A percentile compares a stretch with the other conserved stretches of the same genome.
Conservation (phyloP, 352 stramenopile genomes). For the Phytophthora pini region DNA sequence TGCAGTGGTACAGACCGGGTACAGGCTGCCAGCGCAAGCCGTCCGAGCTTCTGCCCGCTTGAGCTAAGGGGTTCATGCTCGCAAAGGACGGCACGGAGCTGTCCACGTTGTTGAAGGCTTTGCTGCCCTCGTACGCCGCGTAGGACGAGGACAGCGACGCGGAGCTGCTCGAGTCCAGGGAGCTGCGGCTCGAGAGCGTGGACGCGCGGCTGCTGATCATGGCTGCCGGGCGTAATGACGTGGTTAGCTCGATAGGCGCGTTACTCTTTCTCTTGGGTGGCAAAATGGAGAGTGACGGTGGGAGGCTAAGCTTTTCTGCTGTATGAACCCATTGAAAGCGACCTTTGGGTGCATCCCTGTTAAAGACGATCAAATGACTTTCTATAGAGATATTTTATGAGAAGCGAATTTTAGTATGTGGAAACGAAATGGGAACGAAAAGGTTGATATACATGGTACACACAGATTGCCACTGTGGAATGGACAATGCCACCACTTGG, state of each 20-base stretch:
- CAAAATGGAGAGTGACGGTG: constrained; percentile 18
- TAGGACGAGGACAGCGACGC: constrained; percentile 31
- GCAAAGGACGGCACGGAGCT: constrained; percentile 63
- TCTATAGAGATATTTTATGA: neutral
- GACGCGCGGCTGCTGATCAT: constrained; percentile 16
- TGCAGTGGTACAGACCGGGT: constrained; percentile 75
- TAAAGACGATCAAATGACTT: constrained; percentile 1
- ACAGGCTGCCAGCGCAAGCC: constrained; percentile 79
- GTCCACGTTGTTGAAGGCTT: constrained; percentile 39
- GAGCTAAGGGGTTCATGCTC: constrained; percentile 70
- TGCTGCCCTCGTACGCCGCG: constrained; percentile 32
- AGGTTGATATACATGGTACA: neutral
- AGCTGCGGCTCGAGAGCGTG: constrained; percentile 18
- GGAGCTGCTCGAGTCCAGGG: constrained; percentile 13
- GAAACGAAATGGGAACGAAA: neutral
- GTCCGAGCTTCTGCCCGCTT: constrained; percentile 24
- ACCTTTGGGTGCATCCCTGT: constrained; percentile 21
- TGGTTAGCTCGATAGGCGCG: neutral
- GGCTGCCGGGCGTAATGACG: constrained; percentile 1
- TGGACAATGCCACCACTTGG: too few species aligned
- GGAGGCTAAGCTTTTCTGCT: neutral
- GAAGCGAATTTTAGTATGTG: neutral
- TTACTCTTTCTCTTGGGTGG: neutral
- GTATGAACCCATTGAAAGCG: constrained; percentile 21
- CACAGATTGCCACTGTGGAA: too few species aligned